Conservation (phyloP, 306 rosid genomes). For the Lagenaria siceraria region DNA sequence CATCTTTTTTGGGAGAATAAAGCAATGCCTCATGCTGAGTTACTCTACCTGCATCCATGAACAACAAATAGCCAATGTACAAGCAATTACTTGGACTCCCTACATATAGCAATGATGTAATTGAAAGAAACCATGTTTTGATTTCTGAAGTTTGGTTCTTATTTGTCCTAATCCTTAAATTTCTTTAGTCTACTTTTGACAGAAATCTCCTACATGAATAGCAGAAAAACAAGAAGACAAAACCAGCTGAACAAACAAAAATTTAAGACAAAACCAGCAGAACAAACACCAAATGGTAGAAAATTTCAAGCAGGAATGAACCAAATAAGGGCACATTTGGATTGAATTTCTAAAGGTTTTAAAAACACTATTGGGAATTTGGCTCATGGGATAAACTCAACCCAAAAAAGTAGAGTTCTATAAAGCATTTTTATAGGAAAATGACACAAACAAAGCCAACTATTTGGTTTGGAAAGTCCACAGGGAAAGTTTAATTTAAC, state of each 20-base stretch:
- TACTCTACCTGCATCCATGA: background rate
- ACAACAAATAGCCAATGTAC: background rate
- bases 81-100: background rate
- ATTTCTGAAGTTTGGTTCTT: background rate
- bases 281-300: background rate
- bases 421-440: background rate
- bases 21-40: background rate
- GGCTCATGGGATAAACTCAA: background rate
- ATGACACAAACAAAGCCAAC: background rate
- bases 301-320: background rate
- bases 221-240: background rate
- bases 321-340: background rate
- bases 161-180: background rate
- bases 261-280: background rate
- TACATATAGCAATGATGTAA: background rate
- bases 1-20: background rate
- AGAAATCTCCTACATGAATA: background rate
- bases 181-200: background rate
- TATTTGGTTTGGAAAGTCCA: background rate
- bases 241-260: background rate
- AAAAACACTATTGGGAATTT: background rate
- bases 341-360: no score
- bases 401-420: background rate
- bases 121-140: background rate
- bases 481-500: background rate